phyloP scores from a whole-genome alignment of 495 filamentous ascomycete genomes.

The Stereocaulon alpinum region DNA sequence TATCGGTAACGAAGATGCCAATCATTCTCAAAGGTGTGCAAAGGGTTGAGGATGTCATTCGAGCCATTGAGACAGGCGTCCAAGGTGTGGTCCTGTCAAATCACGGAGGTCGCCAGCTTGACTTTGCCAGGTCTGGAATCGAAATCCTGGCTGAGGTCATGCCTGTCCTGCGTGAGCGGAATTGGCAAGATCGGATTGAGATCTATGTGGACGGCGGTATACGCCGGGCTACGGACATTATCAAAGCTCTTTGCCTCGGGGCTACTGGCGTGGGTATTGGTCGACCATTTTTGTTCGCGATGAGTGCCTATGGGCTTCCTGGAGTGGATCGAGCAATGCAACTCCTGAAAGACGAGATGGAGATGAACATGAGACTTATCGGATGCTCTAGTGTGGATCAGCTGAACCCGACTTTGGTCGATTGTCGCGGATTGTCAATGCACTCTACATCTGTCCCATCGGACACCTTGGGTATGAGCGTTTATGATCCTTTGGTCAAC shows the following conservation, averaged over 20 bases:
- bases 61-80: constrained; percentile 70
- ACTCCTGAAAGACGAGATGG: constrained; percentile 94
- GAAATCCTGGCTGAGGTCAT: constrained; percentile 94
- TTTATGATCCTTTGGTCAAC: constrained; percentile 56
- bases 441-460: constrained; percentile 57
- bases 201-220: constrained; percentile 88
- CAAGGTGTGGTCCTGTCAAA: constrained; percentile 94
- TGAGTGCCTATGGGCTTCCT: constrained; percentile 80
- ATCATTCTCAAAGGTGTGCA: constrained; percentile 96
- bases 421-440: constrained; percentile 58
- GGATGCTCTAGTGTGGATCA: constrained; percentile 65
- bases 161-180: constrained; percentile 76
- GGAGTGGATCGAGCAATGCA: constrained; percentile 91
- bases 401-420: constrained; percentile 67
- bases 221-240: constrained; percentile 82
- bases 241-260: constrained; percentile 90
- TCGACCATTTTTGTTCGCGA: constrained; percentile 88
- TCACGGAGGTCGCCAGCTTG: constrained; percentile 95
- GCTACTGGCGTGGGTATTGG: constrained; percentile 92
- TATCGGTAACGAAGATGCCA: constrained; percentile 86
- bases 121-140: constrained; percentile 81
- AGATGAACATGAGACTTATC: constrained; percentile 96
- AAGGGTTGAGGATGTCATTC: constrained; percentile 86
- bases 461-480: constrained; percentile 54
- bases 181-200: constrained; percentile 76